phyloP scores from a whole-genome alignment of 129 eudicot genomes.

The Saposhnikovia divaricata region DNA sequence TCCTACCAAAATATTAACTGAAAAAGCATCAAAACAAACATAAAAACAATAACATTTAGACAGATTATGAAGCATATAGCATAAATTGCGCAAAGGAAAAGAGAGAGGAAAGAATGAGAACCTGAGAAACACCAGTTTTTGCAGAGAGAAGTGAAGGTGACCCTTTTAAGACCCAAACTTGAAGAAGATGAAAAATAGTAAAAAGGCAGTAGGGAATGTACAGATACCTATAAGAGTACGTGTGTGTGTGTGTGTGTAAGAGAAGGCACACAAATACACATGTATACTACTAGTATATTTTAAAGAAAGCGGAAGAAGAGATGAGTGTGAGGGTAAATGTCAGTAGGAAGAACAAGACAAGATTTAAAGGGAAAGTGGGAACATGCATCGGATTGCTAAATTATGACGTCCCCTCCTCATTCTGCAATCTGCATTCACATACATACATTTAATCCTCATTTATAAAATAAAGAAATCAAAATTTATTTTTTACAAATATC shows the following conservation, averaged over 20 bases:
- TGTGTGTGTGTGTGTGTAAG: neutral
- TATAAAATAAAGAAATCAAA: too few relatives aligned
- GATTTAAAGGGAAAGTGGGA: neutral
- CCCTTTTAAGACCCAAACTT: constrained; percentile 8
- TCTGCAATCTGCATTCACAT: too few relatives aligned
- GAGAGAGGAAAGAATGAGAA: neutral
- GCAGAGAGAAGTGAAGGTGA: neutral
- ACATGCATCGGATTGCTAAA: constrained; percentile 9
- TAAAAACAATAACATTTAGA: neutral
- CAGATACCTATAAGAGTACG: neutral
- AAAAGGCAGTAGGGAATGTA: constrained; percentile 1
- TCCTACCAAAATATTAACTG: neutral
- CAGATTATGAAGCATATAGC: neutral
- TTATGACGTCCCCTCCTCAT: too few relatives aligned
- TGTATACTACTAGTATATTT: too few relatives aligned
- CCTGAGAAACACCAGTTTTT: neutral
- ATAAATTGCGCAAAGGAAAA: neutral
- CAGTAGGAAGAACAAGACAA: constrained; percentile 13
- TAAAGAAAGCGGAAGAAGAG: constrained; percentile 16
- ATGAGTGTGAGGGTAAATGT: constrained; percentile 17
- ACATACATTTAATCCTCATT: too few relatives aligned
- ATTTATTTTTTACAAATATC: too few relatives aligned
- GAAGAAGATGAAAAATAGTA: constrained; percentile 8
- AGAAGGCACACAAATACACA: neutral
- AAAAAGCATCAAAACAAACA: neutral